A percentile compares a stretch with the other conserved stretches of the same genome.
phyloP scores from a whole-genome alignment of 2,329 filamentous ascomycete genomes.

The Talaromyces marneffei region DNA sequence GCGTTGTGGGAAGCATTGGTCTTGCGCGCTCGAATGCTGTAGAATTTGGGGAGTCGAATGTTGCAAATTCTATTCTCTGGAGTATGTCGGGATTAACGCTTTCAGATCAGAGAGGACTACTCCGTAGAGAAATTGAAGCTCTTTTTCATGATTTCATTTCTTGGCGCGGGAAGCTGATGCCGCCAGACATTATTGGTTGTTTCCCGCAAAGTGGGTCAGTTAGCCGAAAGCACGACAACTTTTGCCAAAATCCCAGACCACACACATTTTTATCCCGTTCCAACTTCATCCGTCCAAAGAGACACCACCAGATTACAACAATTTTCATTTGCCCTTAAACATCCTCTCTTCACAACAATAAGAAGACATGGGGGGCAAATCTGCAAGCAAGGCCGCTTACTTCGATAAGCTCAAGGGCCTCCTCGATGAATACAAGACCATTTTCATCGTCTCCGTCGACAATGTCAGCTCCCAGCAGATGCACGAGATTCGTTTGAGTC shows the following conservation, averaged over 20 bases:
- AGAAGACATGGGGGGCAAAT: constrained; percentile 99
- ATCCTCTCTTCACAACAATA: constrained; percentile 86
- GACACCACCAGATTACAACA: constrained; percentile 19
- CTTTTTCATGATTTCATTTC: constrained; percentile 8
- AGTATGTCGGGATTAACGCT: too few species aligned
- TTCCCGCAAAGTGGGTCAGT: constrained; percentile 19
- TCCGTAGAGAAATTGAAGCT: constrained; percentile 3
- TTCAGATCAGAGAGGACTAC: too few species aligned
- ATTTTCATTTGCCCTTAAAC: constrained; percentile 82
- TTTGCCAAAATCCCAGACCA: constrained; percentile 16
- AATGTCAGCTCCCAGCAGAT: constrained; percentile 99
- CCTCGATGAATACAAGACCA: constrained; percentile 91
- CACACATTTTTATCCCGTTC: constrained; percentile 15
- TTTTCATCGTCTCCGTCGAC: constrained; percentile 97
- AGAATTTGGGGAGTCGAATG: not conserved
- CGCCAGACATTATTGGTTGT: constrained; percentile 6
- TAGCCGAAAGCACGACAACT: constrained; percentile 37
- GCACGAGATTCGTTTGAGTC: constrained; percentile 96
- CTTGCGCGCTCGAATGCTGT: not conserved
- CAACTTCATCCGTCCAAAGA: constrained; percentile 24
- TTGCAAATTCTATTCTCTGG: too few species aligned
- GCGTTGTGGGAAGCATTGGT: constrained; percentile 29
- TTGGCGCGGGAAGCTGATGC: constrained; percentile 4
- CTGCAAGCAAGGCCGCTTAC: constrained; percentile 88
- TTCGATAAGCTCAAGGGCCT: constrained; percentile 99